These are phyloP conservation scores for Morella rubra DNA, from an alignment of 306 rosid species.

Conservation along the genomic window DNA sequence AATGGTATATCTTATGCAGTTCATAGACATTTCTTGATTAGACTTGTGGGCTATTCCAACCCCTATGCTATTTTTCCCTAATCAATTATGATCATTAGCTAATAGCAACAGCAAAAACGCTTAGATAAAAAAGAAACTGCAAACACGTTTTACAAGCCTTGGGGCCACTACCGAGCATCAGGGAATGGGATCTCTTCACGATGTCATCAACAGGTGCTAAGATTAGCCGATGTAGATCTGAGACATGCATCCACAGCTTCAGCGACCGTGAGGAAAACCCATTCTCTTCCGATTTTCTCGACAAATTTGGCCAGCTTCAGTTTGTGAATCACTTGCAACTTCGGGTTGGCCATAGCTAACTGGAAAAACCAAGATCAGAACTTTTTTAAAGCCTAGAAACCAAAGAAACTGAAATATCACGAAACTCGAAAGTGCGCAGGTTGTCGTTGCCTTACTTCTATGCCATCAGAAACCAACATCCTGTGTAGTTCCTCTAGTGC, in stretches of 20 bases:
- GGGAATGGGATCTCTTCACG: background rate
- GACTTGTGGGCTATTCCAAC: no score
- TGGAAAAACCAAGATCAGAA: conserved; percentile 31
- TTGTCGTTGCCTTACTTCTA: conserved; percentile 38
- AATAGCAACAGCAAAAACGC: no score
- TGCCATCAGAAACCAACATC: conserved; percentile 48
- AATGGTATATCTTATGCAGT: no score
- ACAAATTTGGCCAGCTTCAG: conserved; percentile 67
- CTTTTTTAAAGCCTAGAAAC: background rate
- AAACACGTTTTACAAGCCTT: no score
- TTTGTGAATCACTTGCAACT: conserved; percentile 78
- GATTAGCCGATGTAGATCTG: conserved; percentile 31
- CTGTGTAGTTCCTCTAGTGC: conserved; percentile 71
- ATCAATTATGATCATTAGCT: no score
- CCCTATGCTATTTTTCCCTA: no score
- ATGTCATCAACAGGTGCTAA: conserved; percentile 21
- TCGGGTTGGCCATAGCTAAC: conserved; percentile 78
- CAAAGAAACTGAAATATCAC: conserved; percentile 1
- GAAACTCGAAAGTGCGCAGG: no score
- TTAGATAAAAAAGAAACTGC: no score
- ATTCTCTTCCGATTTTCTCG: conserved; percentile 66
- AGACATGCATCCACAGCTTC: conserved; percentile 77
- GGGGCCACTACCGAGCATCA: no score
- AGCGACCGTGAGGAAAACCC: conserved; percentile 60
- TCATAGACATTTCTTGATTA: no score